These are phyloP conservation scores for Phytophthora fragariae DNA, from an alignment of 352 stramenopile genomes.

Conservation along the genomic window DNA sequence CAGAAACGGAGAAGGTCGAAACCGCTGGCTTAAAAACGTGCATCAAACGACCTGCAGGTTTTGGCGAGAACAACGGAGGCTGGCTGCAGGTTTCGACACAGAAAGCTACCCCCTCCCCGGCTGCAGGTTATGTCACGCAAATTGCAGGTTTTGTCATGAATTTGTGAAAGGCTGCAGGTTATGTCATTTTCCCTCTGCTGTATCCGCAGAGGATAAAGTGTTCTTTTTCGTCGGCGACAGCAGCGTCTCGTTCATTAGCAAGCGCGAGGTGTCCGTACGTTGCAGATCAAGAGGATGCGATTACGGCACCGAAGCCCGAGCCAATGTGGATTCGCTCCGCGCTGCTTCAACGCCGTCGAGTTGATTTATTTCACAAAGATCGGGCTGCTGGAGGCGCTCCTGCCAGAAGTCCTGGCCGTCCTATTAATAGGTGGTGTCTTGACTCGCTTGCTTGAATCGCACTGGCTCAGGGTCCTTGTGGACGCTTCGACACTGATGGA, in stretches of 20 bases:
- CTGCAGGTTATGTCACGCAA: too few relatives aligned
- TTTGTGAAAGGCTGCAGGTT: too few relatives aligned
- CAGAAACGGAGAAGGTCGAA: too few relatives aligned
- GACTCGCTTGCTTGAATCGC: background rate
- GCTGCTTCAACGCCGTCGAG: conserved; percentile 1
- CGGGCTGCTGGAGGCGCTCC: background rate
- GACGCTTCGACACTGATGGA: background rate
- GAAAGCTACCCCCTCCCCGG: too few relatives aligned
- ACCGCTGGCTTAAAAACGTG: too few relatives aligned
- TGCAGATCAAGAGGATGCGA: conserved; percentile 14
- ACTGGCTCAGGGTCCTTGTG: conserved; percentile 1
- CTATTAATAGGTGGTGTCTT: background rate
- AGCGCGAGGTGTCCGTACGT: background rate
- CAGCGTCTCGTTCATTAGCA: background rate
- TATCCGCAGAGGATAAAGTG: background rate
- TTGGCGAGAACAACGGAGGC: too few relatives aligned
- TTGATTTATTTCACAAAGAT: conserved; percentile 36
- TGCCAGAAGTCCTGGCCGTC: background rate
- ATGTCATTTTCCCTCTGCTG: too few relatives aligned
- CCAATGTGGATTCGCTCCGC: background rate
- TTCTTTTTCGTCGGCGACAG: background rate
- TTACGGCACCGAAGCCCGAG: conserved; percentile 10
- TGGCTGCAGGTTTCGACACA: too few relatives aligned
- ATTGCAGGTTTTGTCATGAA: too few relatives aligned
- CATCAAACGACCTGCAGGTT: too few relatives aligned